phyloP scores from a whole-genome alignment of 768 basidiomycete genomes.

The Podaxis sp. region DNA sequence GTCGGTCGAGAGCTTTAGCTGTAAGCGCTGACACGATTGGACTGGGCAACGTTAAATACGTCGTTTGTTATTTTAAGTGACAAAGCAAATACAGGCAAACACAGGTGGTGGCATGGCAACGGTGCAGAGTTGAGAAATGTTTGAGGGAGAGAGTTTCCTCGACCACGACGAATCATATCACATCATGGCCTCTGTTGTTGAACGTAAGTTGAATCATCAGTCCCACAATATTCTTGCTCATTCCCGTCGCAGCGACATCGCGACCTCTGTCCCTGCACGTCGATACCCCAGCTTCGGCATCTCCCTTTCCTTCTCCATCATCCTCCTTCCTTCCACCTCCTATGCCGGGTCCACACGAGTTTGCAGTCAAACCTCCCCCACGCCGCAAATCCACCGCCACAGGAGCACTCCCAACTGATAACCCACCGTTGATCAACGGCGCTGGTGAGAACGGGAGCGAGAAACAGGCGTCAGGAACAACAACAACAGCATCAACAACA shows the following conservation, averaged over 20 bases:
- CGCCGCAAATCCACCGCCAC: constrained; percentile 4
- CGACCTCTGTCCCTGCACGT: constrained; percentile 15
- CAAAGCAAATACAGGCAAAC: not conserved
- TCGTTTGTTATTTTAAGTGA: too few relatives aligned
- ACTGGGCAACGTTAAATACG: too few relatives aligned
- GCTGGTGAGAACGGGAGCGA: too few relatives aligned
- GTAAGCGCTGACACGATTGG: too few relatives aligned
- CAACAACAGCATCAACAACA: not conserved
- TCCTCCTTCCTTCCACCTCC: constrained; percentile 72
- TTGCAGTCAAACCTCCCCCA: constrained; percentile 50
- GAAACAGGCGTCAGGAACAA: too few relatives aligned
- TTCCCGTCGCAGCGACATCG: not conserved
- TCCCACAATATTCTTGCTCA: not conserved
- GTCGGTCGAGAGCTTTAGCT: too few relatives aligned
- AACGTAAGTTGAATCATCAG: not conserved
- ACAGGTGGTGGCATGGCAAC: not conserved
- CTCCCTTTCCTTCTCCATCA: constrained; percentile 61
- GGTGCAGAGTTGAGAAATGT: not conserved
- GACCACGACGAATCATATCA: not conserved
- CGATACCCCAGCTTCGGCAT: constrained; percentile 38
- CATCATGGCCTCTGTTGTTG: not conserved
- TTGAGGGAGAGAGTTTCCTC: not conserved
- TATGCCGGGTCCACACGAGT: constrained; percentile 65
- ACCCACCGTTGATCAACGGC: too few relatives aligned
- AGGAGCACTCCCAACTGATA: not conserved